Percentiles rank a stretch among this genome's conserved stretches.
These are phyloP conservation scores for Carnegiea gigantea DNA, from an alignment of 179 eudicot genomes.

Conservation along the genomic window DNA sequence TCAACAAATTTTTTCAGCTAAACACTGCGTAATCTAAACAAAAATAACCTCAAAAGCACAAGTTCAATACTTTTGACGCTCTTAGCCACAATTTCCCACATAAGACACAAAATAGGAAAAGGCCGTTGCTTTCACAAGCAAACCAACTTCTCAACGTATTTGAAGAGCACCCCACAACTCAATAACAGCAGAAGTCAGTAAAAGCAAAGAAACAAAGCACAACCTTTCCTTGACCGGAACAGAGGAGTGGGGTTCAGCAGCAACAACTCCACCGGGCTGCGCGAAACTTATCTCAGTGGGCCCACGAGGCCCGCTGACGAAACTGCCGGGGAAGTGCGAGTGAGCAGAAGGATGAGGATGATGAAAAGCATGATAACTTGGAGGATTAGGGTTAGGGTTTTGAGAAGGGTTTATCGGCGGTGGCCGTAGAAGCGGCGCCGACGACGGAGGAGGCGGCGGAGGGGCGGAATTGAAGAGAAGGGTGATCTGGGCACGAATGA, in stretches of 20 bases:
- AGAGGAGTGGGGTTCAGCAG: conserved; percentile 22
- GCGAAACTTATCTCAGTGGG: conserved; percentile 46
- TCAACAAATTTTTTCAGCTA: background rate
- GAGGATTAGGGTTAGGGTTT: conserved; percentile 38
- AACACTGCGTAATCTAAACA: background rate
- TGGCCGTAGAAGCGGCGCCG: background rate
- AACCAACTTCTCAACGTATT: background rate
- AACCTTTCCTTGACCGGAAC: conserved; percentile 42
- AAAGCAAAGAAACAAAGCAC: background rate
- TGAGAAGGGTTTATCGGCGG: conserved; percentile 25
- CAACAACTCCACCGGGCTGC: conserved; percentile 29
- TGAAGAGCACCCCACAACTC: background rate
- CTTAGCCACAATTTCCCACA: background rate
- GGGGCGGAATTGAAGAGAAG: conserved; percentile 41
- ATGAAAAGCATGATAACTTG: conserved; percentile 10
- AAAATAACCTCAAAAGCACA: background rate
- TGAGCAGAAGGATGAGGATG: conserved; percentile 3
- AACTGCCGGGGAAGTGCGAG: conserved; percentile 21
- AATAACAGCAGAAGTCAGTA: no score
- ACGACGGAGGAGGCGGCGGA: conserved; percentile 12
- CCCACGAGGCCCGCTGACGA: conserved; percentile 19
- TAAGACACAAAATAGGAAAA: background rate
- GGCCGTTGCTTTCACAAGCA: background rate
- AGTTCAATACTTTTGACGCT: background rate
- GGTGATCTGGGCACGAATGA: conserved; percentile 55